Percentiles rank a stretch among this genome's conserved stretches.
Evolutionary conservation across 2,329 filamentous ascomycete genomes (phyloP).

Genomic region (Colletotrichum chlorophyti): DNA sequence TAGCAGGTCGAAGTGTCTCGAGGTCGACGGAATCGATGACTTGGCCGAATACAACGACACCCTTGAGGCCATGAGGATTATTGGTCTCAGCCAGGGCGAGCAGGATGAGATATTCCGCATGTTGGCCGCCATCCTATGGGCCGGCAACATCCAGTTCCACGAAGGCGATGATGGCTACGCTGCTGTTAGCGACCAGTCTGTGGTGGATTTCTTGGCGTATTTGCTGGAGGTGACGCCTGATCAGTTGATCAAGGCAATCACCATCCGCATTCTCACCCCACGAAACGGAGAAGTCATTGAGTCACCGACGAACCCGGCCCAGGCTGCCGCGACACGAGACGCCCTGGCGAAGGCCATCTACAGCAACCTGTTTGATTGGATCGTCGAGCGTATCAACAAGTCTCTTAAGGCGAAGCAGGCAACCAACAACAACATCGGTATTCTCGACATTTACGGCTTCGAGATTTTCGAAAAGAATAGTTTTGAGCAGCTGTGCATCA

Average conservation of each 20-base stretch:
- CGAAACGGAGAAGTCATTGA: slow-evolving; percentile 72
- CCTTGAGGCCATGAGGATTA: slow-evolving; percentile 91
- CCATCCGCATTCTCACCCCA: slow-evolving; percentile 81
- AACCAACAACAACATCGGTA: slow-evolving; percentile 87
- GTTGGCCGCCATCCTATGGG: slow-evolving; percentile 89
- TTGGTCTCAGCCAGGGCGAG: slow-evolving; percentile 85
- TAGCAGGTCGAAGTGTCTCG: slow-evolving; percentile 90
- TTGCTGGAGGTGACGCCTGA: slow-evolving; percentile 85
- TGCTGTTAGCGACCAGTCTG: slow-evolving; percentile 83
- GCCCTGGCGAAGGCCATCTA: slow-evolving; percentile 96
- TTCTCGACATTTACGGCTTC: slow-evolving; percentile 98
- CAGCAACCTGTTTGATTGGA: slow-evolving; percentile 98
- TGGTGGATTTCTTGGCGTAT: slow-evolving; percentile 94
- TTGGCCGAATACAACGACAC: slow-evolving; percentile 88
- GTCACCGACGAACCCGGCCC: slow-evolving; percentile 83
- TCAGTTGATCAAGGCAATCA: slow-evolving; percentile 85
- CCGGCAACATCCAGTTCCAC: slow-evolving; percentile 89
- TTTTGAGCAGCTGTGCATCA: slow-evolving; percentile 99
- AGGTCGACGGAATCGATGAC: slow-evolving; percentile 95
- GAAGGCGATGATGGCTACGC: slow-evolving; percentile 93
- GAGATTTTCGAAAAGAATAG: slow-evolving; percentile 99
- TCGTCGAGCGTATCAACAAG: slow-evolving; percentile 88
- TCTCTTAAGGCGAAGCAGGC: slow-evolving; percentile 81
- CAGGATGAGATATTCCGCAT: slow-evolving; percentile 98
- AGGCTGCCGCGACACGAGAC: slow-evolving; percentile 87